Evolutionary conservation across 1,284 basidiomycete genomes (phyloP), one percentile per base, ranked within the genome.

Genomic region (Schizophyllum amplum): DNA sequence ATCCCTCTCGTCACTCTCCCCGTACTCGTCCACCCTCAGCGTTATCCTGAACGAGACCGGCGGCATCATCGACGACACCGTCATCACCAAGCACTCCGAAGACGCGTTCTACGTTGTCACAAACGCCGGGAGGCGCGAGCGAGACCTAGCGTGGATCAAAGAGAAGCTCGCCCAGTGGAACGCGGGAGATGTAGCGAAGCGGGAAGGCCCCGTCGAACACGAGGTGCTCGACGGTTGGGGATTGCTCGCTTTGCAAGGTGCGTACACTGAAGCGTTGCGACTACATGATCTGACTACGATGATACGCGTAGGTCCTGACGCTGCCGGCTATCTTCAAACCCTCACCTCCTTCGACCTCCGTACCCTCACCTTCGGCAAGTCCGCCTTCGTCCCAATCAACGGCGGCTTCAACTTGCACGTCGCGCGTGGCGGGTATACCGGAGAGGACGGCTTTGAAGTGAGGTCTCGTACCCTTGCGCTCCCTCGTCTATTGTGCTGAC

Each of bases 371-470:
- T n/a, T n/a, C n/a, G 92, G 92, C 48, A 83, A 82, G 61, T 86
- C 87, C 21, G 85, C 87, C 0, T 92, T 85, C 64, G 80, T 92
- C 20, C 81, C 86, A 1, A 79, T 97, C 47, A 84, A 86, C 60
- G 82, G 86, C 1, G 42, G 42, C 11, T 86, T 92, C 62, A 84
- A 87, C 63, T 79, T 94, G 58, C 97, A 98, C 69, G 84, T 99
- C 42, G 92, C 94, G 7, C 85, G 96, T n/a, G 93, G 93, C 22
- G 96, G 97, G 4, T 99, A 99, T 74, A 99, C 97, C 0, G 96
- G 97, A 27, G 97, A 99, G 73, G 96, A 99, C 70, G 97, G 96
- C 0, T 98, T 99, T 63, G 96, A 99, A 78, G 91, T 88, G 47
- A 24, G 27, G 23, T 50, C 27, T 22, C 24, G 47, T 26, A n/a